A percentile compares a stretch with the other conserved stretches of the same genome.
These are phyloP conservation scores for Yamadazyma aaseri DNA, from an alignment of 1,139 yeast genomes.

Conservation along the genomic window DNA sequence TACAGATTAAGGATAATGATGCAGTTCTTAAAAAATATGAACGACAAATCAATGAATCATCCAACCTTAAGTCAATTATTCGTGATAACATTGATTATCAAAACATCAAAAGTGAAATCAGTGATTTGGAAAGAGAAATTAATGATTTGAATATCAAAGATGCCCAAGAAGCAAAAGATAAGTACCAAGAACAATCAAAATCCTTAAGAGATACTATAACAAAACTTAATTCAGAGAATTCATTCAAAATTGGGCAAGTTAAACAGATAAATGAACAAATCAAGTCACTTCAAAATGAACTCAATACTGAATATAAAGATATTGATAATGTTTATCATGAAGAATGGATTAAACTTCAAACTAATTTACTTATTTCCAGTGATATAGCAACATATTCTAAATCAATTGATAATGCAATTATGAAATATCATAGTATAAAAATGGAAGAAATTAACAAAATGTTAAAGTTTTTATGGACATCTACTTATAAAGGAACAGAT, in stretches of 20 bases:
- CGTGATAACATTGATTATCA: conserved; percentile 42
- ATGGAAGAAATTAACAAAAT: conserved; percentile 92
- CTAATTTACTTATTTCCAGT: conserved; percentile 75
- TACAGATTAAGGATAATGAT: conserved; percentile 4
- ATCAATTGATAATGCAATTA: conserved; percentile 89
- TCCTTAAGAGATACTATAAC: conserved; percentile 56
- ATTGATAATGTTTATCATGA: conserved; percentile 62
- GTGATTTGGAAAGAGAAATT: conserved; percentile 27
- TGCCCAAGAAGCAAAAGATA: conserved; percentile 64
- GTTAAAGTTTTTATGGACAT: conserved; percentile 88
- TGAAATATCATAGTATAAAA: conserved; percentile 87
- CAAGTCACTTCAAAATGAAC: conserved; percentile 51
- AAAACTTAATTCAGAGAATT: conserved; percentile 61
- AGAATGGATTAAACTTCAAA: conserved; percentile 76
- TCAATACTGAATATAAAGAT: conserved; percentile 67
- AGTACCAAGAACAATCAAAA: conserved; percentile 60
- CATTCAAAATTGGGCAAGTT: conserved; percentile 82
- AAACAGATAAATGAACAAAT: conserved; percentile 80
- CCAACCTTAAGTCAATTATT: conserved; percentile 36
- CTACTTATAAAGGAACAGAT: conserved; percentile 93
- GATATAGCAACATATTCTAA: conserved; percentile 81
- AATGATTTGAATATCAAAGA: conserved; percentile 44
- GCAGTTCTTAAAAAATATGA: conserved; percentile 23
- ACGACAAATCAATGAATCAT: conserved; percentile 33
- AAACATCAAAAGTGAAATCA: conserved; percentile 27